Evolutionary conservation across 768 basidiomycete genomes (phyloP).

Genomic region (Hysterangium stoloniferum): DNA sequence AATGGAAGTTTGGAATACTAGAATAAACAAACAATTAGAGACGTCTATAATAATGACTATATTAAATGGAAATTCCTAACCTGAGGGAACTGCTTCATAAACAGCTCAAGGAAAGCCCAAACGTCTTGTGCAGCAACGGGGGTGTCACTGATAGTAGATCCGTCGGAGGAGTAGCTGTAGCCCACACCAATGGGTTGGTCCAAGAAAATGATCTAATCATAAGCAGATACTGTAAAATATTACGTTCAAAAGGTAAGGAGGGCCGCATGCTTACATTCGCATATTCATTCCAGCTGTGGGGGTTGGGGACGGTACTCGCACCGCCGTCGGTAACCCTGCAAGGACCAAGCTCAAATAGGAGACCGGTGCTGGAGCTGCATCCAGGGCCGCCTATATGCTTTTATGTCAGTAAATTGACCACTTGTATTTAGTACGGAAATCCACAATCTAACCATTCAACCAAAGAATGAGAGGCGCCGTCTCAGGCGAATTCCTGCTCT

Average conservation of each 20-base stretch:
- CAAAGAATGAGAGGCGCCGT: constrained; percentile 82
- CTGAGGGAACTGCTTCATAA: constrained; percentile 67
- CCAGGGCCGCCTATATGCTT: constrained; percentile 21
- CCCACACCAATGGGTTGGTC: constrained; percentile 86
- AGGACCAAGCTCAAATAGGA: constrained; percentile 90
- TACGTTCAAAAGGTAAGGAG: constrained; percentile 21
- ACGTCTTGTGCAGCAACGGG: constrained; percentile 89
- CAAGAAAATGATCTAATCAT: constrained; percentile 48
- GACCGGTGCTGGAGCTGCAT: constrained; percentile 70
- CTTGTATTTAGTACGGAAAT: constrained; percentile 2
- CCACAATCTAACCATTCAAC: constrained; percentile 72
- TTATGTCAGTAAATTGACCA: neutral
- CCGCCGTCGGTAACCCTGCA: constrained; percentile 69
- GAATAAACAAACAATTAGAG: neutral
- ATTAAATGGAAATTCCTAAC: neutral
- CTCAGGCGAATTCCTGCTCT: constrained; percentile 64
- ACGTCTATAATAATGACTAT: neutral
- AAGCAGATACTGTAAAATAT: constrained; percentile 10
- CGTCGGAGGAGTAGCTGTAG: constrained; percentile 76
- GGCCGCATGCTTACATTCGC: constrained; percentile 38
- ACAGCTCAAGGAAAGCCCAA: constrained; percentile 75
- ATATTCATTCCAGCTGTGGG: constrained; percentile 77
- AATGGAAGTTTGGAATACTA: constrained; percentile 60
- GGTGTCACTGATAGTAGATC: constrained; percentile 66
- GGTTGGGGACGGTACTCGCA: constrained; percentile 62